A percentile compares a stretch with the other conserved stretches of the same genome.
phyloP scores from a whole-genome alignment of 2,329 filamentous ascomycete genomes.

The Neopestalotiopsis sp. region DNA sequence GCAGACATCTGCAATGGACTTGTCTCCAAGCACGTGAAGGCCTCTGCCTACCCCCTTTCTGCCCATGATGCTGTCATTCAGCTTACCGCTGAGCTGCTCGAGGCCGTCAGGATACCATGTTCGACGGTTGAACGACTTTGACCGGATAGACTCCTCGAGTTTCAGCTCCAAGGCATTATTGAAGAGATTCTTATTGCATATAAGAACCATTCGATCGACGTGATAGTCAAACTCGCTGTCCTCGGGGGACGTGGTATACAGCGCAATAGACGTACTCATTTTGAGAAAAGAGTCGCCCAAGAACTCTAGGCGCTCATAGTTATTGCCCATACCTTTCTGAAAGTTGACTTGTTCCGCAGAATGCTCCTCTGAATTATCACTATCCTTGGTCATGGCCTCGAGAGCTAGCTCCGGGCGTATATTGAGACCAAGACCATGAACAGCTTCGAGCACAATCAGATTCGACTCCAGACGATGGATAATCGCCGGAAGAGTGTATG shows the following conservation, averaged over 20 bases:
- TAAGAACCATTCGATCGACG: conserved; percentile 85
- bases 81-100: conserved; percentile 75
- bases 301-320: conserved; percentile 94
- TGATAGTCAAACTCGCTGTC: conserved; percentile 88
- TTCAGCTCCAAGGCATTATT: conserved; percentile 73
- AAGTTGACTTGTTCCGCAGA: conserved; percentile 72
- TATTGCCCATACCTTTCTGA: conserved; percentile 86
- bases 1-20: conserved; percentile 92
- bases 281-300: conserved; percentile 94
- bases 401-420: conserved; percentile 75
- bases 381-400: conserved; percentile 92
- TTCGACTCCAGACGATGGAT: conserved; percentile 84
- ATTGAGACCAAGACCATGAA: conserved; percentile 65
- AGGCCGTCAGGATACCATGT: conserved; percentile 89
- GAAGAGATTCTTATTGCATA: conserved; percentile 92
- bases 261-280: conserved; percentile 89
- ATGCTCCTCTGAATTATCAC: conserved; percentile 80
- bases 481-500: conserved; percentile 80
- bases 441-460: conserved; percentile 80
- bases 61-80: conserved; percentile 62
- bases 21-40: conserved; percentile 78
- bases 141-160: conserved; percentile 78
- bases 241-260: conserved; percentile 78
- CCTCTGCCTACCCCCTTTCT: conserved; percentile 59
- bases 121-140: conserved; percentile 79